These are phyloP conservation scores for Lentinus brumalis DNA, from an alignment of 768 basidiomycete species.

Conservation along the genomic window DNA sequence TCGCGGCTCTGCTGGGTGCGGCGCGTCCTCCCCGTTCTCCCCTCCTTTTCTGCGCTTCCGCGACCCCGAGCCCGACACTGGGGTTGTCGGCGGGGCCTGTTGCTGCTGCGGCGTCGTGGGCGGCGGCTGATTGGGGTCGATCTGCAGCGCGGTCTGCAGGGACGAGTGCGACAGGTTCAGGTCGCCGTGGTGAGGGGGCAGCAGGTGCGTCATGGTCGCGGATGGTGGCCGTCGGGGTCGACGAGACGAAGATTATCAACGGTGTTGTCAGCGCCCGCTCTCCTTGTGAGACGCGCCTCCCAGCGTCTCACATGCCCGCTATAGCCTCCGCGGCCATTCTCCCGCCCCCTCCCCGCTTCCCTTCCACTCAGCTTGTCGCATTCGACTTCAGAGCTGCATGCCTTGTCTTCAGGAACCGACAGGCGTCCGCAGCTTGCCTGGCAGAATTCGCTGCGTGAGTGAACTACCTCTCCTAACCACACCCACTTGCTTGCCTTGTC, in stretches of 20 bases:
- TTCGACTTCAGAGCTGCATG: not conserved
- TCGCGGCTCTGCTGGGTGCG: conserved; percentile 68
- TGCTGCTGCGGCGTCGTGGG: conserved; percentile 43
- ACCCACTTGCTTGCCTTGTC: not conserved
- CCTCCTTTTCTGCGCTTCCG: conserved; percentile 63
- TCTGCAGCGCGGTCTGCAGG: conserved; percentile 64
- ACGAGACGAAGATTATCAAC: conserved; percentile 12
- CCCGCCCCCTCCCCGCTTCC: not conserved
- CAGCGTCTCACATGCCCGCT: conserved; percentile 20
- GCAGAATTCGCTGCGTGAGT: no score
- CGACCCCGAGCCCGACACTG: conserved; percentile 24
- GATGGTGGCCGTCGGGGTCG: conserved; percentile 12
- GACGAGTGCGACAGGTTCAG: conserved; percentile 47
- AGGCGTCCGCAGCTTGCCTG: no score
- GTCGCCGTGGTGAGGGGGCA: conserved; percentile 50
- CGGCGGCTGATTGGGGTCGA: conserved; percentile 63
- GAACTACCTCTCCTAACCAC: no score
- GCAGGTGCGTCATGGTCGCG: conserved; percentile 46
- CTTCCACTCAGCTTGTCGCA: not conserved
- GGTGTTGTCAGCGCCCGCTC: conserved; percentile 17
- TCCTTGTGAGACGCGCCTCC: conserved; percentile 15
- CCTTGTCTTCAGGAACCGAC: not conserved
- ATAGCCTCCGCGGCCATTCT: conserved; percentile 12
- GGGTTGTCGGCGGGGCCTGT: conserved; percentile 39
- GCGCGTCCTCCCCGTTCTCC: conserved; percentile 53